These are phyloP conservation scores for Pichia sp. DNA, from an alignment of 1,139 yeast genomes.

Conservation along the genomic window DNA sequence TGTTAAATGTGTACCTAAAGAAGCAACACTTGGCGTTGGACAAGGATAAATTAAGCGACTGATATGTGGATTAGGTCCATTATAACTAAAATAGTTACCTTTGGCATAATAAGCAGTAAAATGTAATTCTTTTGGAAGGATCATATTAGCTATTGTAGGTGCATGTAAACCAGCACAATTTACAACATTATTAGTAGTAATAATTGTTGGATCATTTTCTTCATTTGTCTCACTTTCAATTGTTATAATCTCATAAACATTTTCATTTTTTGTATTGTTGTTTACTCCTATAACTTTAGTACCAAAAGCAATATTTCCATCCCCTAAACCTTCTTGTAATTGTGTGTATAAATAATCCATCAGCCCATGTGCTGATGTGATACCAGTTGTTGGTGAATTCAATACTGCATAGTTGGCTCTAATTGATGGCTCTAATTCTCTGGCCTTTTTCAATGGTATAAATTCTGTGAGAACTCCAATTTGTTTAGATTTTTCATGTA, in stretches of 20 bases:
- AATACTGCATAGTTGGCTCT: constrained; percentile 55
- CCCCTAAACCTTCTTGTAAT: constrained; percentile 51
- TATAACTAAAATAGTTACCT: constrained; percentile 70
- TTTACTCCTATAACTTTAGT: constrained; percentile 49
- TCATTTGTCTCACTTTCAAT: too few species aligned
- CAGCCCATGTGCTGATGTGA: constrained; percentile 72
- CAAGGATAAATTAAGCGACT: constrained; percentile 65
- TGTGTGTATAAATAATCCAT: constrained; percentile 52
- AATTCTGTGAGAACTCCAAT: constrained; percentile 57
- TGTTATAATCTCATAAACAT: constrained; percentile 4
- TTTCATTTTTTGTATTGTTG: constrained; percentile 17
- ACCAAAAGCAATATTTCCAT: constrained; percentile 51
- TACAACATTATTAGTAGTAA: constrained; percentile 53
- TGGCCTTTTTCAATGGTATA: constrained; percentile 41
- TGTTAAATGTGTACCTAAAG: constrained; percentile 83
- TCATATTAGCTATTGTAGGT: constrained; percentile 56
- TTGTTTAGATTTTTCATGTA: constrained; percentile 42
- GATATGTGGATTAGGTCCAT: constrained; percentile 37
- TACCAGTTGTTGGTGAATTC: constrained; percentile 81
- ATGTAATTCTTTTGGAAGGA: constrained; percentile 52
- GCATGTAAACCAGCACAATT: constrained; percentile 81
- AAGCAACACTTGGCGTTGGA: constrained; percentile 54
- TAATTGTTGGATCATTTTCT: constrained; percentile 18
- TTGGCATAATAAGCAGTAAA: constrained; percentile 63
- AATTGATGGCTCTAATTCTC: constrained; percentile 56